Evolutionary conservation across 108 stramenopile species (phyloP).

Genomic region (Skeletonema tropicum): DNA sequence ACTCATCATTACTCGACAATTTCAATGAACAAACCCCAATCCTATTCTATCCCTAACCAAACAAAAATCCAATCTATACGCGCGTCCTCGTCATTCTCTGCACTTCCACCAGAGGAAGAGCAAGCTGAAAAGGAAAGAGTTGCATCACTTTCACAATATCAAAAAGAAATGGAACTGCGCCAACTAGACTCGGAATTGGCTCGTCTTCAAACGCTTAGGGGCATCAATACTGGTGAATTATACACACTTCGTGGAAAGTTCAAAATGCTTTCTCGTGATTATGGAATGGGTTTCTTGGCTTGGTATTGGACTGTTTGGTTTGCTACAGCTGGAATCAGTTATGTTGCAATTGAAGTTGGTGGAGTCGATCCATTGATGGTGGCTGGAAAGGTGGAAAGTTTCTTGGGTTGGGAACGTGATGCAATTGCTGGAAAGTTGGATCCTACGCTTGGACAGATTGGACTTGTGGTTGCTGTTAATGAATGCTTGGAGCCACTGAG

Average conservation of each 20-base stretch:
- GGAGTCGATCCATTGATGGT: constrained; percentile 75
- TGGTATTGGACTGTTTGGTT: constrained; percentile 85
- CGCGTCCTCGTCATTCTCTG: constrained; percentile 65
- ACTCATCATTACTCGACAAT: not conserved
- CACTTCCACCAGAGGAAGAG: constrained; percentile 82
- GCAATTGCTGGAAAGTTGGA: constrained; percentile 61
- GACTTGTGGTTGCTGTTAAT: constrained; percentile 75
- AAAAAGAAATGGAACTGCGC: constrained; percentile 82
- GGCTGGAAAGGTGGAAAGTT: constrained; percentile 59
- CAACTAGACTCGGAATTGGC: constrained; percentile 75
- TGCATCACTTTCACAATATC: constrained; percentile 57
- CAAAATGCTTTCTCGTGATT: constrained; percentile 77
- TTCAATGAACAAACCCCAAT: not conserved
- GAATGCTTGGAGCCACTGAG: constrained; percentile 85
- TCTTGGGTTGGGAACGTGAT: constrained; percentile 59
- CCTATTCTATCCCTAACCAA: not conserved
- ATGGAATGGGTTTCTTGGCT: constrained; percentile 77
- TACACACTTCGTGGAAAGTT: constrained; percentile 83
- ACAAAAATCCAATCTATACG: constrained; percentile 1
- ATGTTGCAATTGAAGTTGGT: constrained; percentile 71
- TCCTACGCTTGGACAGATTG: constrained; percentile 80
- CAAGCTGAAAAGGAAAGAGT: constrained; percentile 76
- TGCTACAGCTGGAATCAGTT: constrained; percentile 65
- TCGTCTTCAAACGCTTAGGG: constrained; percentile 67
- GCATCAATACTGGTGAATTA: constrained; percentile 88